Percentiles rank a stretch among this genome's conserved stretches.
phyloP scores from a whole-genome alignment of 805 yeast species.

The Starmerella sp. region DNA sequence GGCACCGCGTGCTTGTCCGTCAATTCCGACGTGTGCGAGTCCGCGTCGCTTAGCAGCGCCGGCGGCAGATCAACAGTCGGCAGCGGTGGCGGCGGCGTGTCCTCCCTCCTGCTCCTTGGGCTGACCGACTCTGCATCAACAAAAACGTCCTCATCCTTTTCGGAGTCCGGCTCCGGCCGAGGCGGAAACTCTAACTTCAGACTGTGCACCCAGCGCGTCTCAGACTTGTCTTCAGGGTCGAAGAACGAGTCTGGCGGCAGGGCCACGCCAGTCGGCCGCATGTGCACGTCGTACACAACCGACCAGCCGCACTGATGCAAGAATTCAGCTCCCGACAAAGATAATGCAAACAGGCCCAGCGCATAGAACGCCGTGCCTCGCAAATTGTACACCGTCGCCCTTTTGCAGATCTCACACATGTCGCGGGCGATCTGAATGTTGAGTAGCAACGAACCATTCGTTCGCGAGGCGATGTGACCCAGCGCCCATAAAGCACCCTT shows the following conservation, averaged over 20 bases:
- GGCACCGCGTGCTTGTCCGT: neutral
- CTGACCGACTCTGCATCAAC: neutral
- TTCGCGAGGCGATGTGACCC: conserved; percentile 69
- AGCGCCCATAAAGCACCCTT: conserved; percentile 80
- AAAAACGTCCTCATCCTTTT: neutral
- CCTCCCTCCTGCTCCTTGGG: neutral
- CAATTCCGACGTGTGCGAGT: neutral
- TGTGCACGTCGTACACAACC: conserved; percentile 32
- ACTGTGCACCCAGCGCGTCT: neutral
- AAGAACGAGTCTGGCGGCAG: conserved; percentile 14
- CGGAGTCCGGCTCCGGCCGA: neutral
- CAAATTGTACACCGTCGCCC: conserved; percentile 45
- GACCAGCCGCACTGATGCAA: conserved; percentile 74
- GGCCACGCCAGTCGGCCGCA: conserved; percentile 19
- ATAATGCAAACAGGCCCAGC: conserved; percentile 60
- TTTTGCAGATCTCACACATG: conserved; percentile 41
- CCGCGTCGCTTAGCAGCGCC: neutral
- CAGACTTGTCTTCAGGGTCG: neutral
- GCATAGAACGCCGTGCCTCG: conserved; percentile 70
- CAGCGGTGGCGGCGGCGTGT: neutral
- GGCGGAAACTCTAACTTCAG: neutral
- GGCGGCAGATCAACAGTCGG: neutral
- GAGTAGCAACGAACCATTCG: conserved; percentile 50
- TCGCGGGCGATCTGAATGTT: conserved; percentile 37
- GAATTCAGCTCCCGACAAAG: conserved; percentile 72